Evolutionary conservation across 2,329 filamentous ascomycete species (phyloP).

Genomic region (Xylaria digitata): DNA sequence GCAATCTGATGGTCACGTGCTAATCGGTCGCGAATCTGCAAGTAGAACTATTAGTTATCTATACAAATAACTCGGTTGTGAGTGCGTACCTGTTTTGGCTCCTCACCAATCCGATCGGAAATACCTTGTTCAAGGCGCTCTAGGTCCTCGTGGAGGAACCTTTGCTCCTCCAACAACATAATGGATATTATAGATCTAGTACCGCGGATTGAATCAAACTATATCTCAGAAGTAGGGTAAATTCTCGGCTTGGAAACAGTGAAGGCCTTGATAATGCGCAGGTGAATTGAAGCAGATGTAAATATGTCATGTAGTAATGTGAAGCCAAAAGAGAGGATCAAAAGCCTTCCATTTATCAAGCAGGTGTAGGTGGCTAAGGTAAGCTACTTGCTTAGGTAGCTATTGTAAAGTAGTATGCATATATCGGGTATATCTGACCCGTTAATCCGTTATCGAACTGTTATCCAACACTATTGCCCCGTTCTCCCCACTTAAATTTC

Average conservation of each 20-base stretch:
- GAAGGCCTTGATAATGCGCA: neutral
- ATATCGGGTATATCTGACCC: neutral
- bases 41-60: constrained; percentile 41
- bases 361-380: neutral
- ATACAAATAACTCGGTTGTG: neutral
- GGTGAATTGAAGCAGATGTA: neutral
- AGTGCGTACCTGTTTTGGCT: constrained; percentile 82
- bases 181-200: constrained; percentile 33
- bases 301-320: constrained; percentile 21
- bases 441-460: constrained; percentile 1
- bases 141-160: constrained; percentile 94
- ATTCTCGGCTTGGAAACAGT: neutral
- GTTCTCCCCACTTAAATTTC: constrained; percentile 32
- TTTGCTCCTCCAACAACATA: constrained; percentile 92
- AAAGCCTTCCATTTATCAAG: constrained; percentile 1
- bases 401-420: neutral
- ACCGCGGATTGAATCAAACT: neutral
- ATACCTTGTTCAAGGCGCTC: constrained; percentile 96
- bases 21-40: constrained; percentile 85
- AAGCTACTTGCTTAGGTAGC: neutral
- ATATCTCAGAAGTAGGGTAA: neutral
- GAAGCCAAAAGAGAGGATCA: constrained; percentile 43
- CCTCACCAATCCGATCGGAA: constrained; percentile 86
- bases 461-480: neutral
- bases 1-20: constrained; percentile 92